Base-by-base conservation (phyloP, 192 early-diverging fungal species). In the Umbelopsis ramanniana region DNA sequence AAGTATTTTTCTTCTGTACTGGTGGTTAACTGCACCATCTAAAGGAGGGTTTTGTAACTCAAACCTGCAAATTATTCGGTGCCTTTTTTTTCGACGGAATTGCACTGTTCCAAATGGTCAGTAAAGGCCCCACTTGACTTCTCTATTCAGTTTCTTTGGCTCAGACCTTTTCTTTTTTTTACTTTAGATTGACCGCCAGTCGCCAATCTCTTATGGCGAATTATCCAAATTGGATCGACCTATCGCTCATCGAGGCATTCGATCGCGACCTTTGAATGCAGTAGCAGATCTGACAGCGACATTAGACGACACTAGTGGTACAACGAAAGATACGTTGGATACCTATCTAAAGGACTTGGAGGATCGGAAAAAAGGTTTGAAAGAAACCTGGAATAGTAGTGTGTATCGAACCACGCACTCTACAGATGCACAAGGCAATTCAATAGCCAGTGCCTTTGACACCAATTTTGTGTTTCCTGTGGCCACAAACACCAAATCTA, bases 201-300 rank as follows among this genome's bases (percentile, higher is more conserved):
- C 57, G 4, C 57, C 57, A 33, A 29, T 63, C 14, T 63, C 53
- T 3, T 55, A 14, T n/a, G 57, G 57, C 33, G 57, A 63, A 63
- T 12, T 10, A 19, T 22, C 10, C 29, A 63, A 63, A n/a, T 3
- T 17, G 12, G 57, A 63, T 19, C 57, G 57, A 12, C 57, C 57
- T n/a, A n/a, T 63, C 14, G 33, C 14, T 17, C 57, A 63, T 33
- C 57, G 57, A 37, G 57, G 26, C 15, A 63, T 63, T 38, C 57
- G 14, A 17, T 35, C 57, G n/a, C 5, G 6, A 4, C 57, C 15
- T 17, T 14, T 15, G 0, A 17, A 12, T 15, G 17, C 57, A 8
- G 17, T 37, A 19, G 2, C 33, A 19, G 33, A 29, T 37, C 17
- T 29, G 26, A 63, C 15, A 17, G 57, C 8, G 26, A 19, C 33